Base-by-base conservation (phyloP, 1,284 basidiomycete species). In the Ustilago lituana region DNA sequence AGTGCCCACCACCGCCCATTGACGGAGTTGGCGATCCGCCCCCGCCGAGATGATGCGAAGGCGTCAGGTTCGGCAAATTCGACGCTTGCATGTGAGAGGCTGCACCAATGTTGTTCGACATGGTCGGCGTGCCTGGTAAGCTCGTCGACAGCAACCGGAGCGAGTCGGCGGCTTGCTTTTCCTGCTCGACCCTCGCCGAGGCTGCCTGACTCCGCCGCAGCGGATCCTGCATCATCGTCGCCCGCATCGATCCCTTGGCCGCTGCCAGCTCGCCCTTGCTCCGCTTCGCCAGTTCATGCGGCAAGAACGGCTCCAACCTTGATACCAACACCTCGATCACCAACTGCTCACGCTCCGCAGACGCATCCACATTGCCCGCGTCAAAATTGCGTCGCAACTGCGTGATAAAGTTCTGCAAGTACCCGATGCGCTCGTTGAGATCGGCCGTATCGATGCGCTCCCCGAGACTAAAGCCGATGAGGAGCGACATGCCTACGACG, bases 311-410 rank as follows among this genome's bases (percentile, higher is more conserved):
- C 51, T 73, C 64, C 23, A 73, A 41, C 19, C 65, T 36, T n/a
- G 60, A 64, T 1, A 68, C 61, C 4, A 68, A 40, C 20, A 64
- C 66, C 31, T 73, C 64, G n/a, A 73, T 73, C 36, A 64, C 62
- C 61, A 64, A 64, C 60, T 63, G 60, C 35, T 68, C 69, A 9
- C 65, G 26, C 45, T 73, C 69, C 8, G 64, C 69, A n/a, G 45
- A 51, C 3, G 68, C 68, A 35, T 73, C 69, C 11, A 63, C 65
- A 33, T 73, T 73, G 12, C 66, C 69, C 7, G 69, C 62, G 15
- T 73, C 69, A 35, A 68, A 68, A 31, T 65, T 68, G 27, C 60
- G 44, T 14, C 61, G 40, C 17, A 73, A 37, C 38, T 68, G 64
- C 8, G 54, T 58, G 39, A 68, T 68, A 24, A 65, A 73, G 39